Evolutionary conservation across 2,329 filamentous ascomycete species (phyloP), one percentile per base, ranked within the genome.

Genomic region (Verticillium tricorpus): DNA sequence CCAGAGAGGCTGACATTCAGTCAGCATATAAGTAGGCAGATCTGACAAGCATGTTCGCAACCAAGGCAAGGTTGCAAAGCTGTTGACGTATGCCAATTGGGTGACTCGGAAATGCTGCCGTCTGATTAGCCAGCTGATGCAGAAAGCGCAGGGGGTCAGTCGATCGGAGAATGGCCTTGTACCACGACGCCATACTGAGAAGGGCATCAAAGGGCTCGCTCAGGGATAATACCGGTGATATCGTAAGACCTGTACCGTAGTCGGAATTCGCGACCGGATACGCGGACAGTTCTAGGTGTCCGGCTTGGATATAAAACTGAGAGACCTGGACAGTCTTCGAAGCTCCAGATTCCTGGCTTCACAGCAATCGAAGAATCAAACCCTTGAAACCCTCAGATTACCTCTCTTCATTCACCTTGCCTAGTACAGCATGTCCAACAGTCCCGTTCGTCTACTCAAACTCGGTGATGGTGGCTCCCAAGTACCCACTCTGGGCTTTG

Each of bases 401-500:
- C 5, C 25, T 5, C 3, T 17, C 14, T 5, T 14, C 19, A 50
- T 8, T 9, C 3, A 9, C 17, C 8, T 35, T 35, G 8, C 12
- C 34, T 3, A 12, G 3, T 25, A 50, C 40, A 22, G 2, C n/a
- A 50, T 25, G n/a, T 50, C 40, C 8, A 22, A 7, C 19, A 12
- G 8, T 7, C 22, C 4, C 17, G 40, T 70, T n/a, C 69, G 71
- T 12, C 80, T 76, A 34, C 77, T 76, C 61, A 76, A 76, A 45
- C 74, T 87, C 15, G 83, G 84, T 63, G 80, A 78, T 63, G 75
- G 81, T 66, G 83, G 40, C 83, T 17, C 82, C 82, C 0, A 77
- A 22, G 79, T 87, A 35, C 76, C 79, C 3, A 74, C 76, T 9
- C 67, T 85, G 8, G 83, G 84, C 12, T 78, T 85, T 35, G 83